Evolutionary conservation across 257 asterid species (phyloP), one percentile per base, ranked within the genome.

Genomic region (Nicotiana attenuata): DNA sequence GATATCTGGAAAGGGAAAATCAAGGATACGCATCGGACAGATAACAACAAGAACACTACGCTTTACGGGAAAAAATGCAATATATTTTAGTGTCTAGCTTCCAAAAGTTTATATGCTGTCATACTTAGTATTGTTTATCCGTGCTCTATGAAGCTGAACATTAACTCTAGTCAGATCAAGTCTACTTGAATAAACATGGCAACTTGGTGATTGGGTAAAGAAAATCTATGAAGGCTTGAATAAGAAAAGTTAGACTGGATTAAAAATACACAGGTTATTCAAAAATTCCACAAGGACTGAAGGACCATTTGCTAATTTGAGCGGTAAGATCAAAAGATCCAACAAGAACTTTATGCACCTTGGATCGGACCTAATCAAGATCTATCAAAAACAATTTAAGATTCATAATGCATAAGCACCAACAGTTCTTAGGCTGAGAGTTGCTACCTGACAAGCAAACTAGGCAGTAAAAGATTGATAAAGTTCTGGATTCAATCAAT

Each of bases 1-100:
- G 95, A 85, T 94, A 96, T 88, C 98, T 93, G 87, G 81, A 79
- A 41, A 73, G 38, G 45, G 17, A 47, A 75, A 50, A 75, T 75
- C 80, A 75, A 53, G 71, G 33, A 77, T 59, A 73, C 29, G 57
- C 86, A 87, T 85, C 16, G 41, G 63, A 50, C 41, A 24, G 38
- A 24, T 41, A 47, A 75, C 63, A 75, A 60, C 63, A 75, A 16
- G 24, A 22, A 50, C 45, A 50, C 26, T 24, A 75, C 13, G 20
- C 63, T 73, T 73, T 6, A 73, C 24, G 61, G 22, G 22, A 13
- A 13, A 33, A 71, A 22, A 47, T 22, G 22, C 59, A 4, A 2
- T 47, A 47, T 73, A 73, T 47, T 73, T 20, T 3, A 14, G 38
- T 22, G 16, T 47, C 61, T 73, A 73, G 13, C 50, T 41, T 41